Conservation (phyloP, 257 asterid species). For the Rhazya stricta region DNA sequence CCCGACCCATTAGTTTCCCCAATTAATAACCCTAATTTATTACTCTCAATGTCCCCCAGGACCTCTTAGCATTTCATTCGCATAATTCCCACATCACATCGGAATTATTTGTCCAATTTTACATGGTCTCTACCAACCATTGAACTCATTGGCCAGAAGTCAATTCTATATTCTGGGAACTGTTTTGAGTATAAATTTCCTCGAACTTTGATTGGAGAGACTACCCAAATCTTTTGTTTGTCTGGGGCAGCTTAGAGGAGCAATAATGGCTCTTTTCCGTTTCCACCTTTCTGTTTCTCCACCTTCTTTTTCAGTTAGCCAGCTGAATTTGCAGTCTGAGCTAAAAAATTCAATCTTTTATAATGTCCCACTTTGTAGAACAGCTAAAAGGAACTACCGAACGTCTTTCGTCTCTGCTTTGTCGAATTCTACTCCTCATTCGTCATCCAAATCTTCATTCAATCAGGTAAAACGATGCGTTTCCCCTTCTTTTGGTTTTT, state of each 20-base stretch:
- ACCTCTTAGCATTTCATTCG: not conserved
- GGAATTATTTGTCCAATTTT: not conserved
- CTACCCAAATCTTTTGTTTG: not conserved
- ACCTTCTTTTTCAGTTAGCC: not conserved
- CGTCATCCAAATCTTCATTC: conserved; percentile 17
- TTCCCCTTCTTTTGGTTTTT: not conserved
- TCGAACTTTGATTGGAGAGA: not conserved
- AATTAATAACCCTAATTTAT: not conserved
- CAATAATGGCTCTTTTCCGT: conserved; percentile 6
- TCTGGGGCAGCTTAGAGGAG: not conserved
- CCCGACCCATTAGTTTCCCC: not conserved
- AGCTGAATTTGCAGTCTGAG: not conserved
- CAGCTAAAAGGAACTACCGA: conserved; percentile 1
- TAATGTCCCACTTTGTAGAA: conserved; percentile 15
- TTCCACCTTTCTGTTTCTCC: not conserved
- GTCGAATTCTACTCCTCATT: not conserved
- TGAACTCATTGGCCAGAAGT: not conserved
- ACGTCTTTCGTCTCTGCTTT: conserved; percentile 14
- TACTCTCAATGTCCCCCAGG: not conserved
- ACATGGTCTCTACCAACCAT: not conserved
- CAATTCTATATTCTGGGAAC: not conserved
- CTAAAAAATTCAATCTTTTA: conserved; percentile 14
- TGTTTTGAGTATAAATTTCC: not conserved
- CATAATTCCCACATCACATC: not conserved
- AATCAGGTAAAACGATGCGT: conserved; percentile 14